phyloP scores from a whole-genome alignment of 2,329 filamentous ascomycete species.

The Dactylella cylindrospora region DNA sequence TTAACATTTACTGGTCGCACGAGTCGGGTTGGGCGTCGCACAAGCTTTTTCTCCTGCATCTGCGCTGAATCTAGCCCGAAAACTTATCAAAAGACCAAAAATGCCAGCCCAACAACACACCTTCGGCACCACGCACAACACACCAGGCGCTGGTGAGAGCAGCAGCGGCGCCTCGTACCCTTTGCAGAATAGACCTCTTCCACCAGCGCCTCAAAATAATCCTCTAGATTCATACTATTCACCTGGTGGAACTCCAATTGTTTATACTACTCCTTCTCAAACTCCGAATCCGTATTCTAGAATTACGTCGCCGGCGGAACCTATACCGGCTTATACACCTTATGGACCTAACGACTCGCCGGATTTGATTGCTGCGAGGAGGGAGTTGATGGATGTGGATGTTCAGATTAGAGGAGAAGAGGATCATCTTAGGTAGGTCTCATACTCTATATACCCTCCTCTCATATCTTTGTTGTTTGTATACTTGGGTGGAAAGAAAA shows the following conservation, averaged over 20 bases:
- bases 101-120: constrained; percentile 37
- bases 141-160: no score
- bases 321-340: constrained; percentile 15
- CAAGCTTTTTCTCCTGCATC: no score
- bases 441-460: no score
- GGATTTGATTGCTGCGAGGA: constrained; percentile 22
- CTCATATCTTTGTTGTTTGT: no score
- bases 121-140: constrained; percentile 15
- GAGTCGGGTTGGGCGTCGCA: no score
- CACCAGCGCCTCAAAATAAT: not conserved
- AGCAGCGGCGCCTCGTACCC: constrained; percentile 14
- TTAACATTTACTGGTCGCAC: no score
- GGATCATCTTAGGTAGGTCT: constrained; percentile 9
- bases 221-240: not conserved
- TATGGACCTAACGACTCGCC: constrained; percentile 8
- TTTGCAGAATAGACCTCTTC: no score
- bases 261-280: constrained; percentile 1
- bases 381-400: constrained; percentile 18
- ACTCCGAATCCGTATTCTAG: not conserved
- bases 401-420: not conserved
- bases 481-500: no score
- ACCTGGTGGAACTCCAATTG: not conserved
- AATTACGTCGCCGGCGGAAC: constrained; percentile 9
- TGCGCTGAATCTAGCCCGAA: not conserved
- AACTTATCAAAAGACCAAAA: constrained; percentile 1